phyloP scores from a whole-genome alignment of 1,139 yeast genomes.

The Yamadazyma conglobata region DNA sequence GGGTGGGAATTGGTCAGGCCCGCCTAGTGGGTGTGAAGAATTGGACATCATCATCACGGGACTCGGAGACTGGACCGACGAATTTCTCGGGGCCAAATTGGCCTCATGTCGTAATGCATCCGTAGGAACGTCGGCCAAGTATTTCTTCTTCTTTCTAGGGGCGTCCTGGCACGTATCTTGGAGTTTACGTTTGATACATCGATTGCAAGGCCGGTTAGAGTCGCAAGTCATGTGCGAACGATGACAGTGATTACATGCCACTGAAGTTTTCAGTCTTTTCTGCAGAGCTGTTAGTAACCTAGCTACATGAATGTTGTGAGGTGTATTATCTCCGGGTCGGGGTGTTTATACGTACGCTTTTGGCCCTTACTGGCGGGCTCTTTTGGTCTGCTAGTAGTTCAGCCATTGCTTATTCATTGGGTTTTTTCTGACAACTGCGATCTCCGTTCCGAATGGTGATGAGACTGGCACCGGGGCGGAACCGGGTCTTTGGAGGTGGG shows the following conservation, averaged over 20 bases:
- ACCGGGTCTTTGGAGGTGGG: no score
- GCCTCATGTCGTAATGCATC: slow-evolving; percentile 1
- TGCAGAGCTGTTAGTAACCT: slow-evolving; percentile 8
- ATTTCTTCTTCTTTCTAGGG: slow-evolving; percentile 81
- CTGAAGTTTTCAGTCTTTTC: slow-evolving; percentile 57
- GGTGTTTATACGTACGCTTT: no score
- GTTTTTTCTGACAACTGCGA: no score
- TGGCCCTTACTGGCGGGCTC: no score
- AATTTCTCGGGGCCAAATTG: not conserved
- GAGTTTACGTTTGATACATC: slow-evolving; percentile 72
- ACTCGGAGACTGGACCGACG: not conserved
- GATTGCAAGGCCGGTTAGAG: slow-evolving; percentile 70
- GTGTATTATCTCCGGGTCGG: no score
- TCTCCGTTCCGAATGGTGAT: no score
- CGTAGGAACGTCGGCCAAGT: slow-evolving; percentile 55
- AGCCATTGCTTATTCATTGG: no score
- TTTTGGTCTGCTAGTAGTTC: no score
- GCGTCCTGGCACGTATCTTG: slow-evolving; percentile 82
- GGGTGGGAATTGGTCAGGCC: no score
- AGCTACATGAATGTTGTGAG: no score
- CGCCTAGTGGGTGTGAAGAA: not conserved
- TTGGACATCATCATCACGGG: slow-evolving; percentile 2
- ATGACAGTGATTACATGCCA: slow-evolving; percentile 88
- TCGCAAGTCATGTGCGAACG: slow-evolving; percentile 88
- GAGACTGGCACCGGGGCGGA: no score